Evolutionary conservation across 345 rosid genomes (phyloP).

Genomic region (Syzygium aqueum): DNA sequence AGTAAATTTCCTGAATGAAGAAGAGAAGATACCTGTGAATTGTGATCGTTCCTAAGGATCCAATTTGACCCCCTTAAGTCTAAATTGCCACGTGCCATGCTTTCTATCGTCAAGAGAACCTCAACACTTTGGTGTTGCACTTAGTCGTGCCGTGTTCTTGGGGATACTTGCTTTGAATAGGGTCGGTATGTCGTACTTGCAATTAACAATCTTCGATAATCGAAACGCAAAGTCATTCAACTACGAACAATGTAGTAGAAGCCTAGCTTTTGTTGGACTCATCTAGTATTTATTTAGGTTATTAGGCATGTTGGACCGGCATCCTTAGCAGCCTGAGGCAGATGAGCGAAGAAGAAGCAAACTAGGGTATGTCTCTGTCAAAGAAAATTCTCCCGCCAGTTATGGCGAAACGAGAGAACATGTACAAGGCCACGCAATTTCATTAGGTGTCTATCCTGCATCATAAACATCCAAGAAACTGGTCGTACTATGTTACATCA

Average conservation of each 20-base stretch:
- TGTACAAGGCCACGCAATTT: background rate
- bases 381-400: background rate
- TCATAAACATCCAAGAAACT: background rate
- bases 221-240: background rate
- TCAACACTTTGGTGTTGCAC: background rate
- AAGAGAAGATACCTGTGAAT: background rate
- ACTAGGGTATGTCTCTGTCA: background rate
- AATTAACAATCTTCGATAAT: background rate
- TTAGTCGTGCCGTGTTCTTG: background rate
- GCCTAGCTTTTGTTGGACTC: background rate
- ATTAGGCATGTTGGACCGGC: background rate
- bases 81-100: background rate
- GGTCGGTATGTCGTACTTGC: background rate
- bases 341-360: background rate
- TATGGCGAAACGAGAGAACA: background rate
- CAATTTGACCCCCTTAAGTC: background rate
- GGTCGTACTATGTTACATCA: background rate
- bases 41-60: background rate
- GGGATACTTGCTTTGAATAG: background rate
- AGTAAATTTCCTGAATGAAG: background rate
- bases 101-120: background rate
- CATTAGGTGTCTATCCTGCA: background rate
- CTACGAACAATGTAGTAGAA: background rate
- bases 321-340: background rate
- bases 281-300: background rate